phyloP scores from a whole-genome alignment of 495 filamentous ascomycete genomes.

The Saxispiralis lemnorum region DNA sequence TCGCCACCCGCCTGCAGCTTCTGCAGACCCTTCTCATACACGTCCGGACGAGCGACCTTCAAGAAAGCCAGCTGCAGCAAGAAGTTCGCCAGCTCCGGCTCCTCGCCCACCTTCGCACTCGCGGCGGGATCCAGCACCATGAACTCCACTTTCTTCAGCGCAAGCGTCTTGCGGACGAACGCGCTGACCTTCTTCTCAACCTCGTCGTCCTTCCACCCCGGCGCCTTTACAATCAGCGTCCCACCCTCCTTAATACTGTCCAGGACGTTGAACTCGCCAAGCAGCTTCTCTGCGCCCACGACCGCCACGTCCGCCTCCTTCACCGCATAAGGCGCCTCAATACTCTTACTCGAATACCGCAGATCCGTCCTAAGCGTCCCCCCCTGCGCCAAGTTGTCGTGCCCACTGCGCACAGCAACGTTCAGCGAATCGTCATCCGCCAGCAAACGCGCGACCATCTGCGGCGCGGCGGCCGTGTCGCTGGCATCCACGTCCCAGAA shows the following conservation, averaged over 20 bases:
- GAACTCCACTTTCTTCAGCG: slow-evolving; percentile 47
- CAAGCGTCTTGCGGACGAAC: slow-evolving; percentile 45
- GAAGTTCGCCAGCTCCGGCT: slow-evolving; percentile 35
- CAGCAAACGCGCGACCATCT: slow-evolving; percentile 51
- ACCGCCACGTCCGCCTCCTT: slow-evolving; percentile 61
- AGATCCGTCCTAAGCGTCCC: slow-evolving; percentile 73
- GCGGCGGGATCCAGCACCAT: slow-evolving; percentile 53
- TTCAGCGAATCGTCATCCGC: slow-evolving; percentile 59
- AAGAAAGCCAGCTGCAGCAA: slow-evolving; percentile 68
- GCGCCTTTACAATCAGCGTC: slow-evolving; percentile 55
- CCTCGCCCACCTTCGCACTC: slow-evolving; percentile 45
- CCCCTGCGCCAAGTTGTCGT: slow-evolving; percentile 79
- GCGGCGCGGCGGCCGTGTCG: slow-evolving; percentile 41
- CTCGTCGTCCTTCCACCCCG: slow-evolving; percentile 69
- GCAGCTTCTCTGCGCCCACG: slow-evolving; percentile 59
- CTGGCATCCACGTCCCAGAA: slow-evolving; percentile 90
- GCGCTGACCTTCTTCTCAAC: slow-evolving; percentile 72
- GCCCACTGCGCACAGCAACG: slow-evolving; percentile 51
- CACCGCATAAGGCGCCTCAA: slow-evolving; percentile 70
- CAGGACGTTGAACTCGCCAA: slow-evolving; percentile 56
- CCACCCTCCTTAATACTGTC: slow-evolving; percentile 52
- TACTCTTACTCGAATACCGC: slow-evolving; percentile 56
- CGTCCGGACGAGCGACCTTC: slow-evolving; percentile 44
- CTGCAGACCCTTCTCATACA: slow-evolving; percentile 12
- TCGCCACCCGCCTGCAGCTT: slow-evolving; percentile 30